Percentiles rank a stretch among this genome's conserved stretches.
Conservation (phyloP, 1,139 yeast genomes). For the Pneumocystis canis region DNA sequence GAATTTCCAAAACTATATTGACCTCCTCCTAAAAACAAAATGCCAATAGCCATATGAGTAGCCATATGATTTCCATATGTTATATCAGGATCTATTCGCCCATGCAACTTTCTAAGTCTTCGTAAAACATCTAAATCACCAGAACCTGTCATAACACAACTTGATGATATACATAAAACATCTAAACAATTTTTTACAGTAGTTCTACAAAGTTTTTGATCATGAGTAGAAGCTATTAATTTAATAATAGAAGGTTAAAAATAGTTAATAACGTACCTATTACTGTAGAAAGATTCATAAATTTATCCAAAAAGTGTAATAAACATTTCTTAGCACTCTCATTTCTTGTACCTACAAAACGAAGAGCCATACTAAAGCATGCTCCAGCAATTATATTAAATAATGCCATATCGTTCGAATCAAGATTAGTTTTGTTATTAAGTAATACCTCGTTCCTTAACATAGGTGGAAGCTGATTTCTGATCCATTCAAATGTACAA, state of each 20-base stretch:
- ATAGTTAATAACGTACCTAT: slow-evolving; percentile 28
- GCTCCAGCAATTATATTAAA: slow-evolving; percentile 63
- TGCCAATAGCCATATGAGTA: slow-evolving; percentile 69
- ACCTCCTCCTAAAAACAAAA: slow-evolving; percentile 82
- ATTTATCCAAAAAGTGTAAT: slow-evolving; percentile 46
- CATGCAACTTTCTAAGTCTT: slow-evolving; percentile 56
- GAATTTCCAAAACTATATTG: slow-evolving; percentile 63
- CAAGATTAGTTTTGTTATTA: slow-evolving; percentile 25
- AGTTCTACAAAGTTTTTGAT: slow-evolving; percentile 43
- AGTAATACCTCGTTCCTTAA: slow-evolving; percentile 15
- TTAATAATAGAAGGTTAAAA: not conserved
- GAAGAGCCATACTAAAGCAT: slow-evolving; percentile 60
- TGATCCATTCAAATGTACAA: slow-evolving; percentile 45
- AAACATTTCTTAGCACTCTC: slow-evolving; percentile 41
- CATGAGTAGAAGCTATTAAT: slow-evolving; percentile 31
- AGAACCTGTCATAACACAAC: slow-evolving; percentile 78
- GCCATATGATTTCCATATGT: slow-evolving; percentile 64
- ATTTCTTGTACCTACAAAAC: slow-evolving; percentile 59
- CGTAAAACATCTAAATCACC: slow-evolving; percentile 74
- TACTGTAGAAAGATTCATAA: slow-evolving; percentile 37
- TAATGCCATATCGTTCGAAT: slow-evolving; percentile 51
- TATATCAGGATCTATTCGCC: slow-evolving; percentile 32
- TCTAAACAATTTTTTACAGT: slow-evolving; percentile 47
- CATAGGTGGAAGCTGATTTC: slow-evolving; percentile 19
- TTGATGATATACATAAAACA: slow-evolving; percentile 45